Percentiles rank a stretch among this genome's conserved stretches.
Evolutionary conservation across 1,284 basidiomycete species (phyloP).

Genomic region (Cutaneotrichosporon sp.): DNA sequence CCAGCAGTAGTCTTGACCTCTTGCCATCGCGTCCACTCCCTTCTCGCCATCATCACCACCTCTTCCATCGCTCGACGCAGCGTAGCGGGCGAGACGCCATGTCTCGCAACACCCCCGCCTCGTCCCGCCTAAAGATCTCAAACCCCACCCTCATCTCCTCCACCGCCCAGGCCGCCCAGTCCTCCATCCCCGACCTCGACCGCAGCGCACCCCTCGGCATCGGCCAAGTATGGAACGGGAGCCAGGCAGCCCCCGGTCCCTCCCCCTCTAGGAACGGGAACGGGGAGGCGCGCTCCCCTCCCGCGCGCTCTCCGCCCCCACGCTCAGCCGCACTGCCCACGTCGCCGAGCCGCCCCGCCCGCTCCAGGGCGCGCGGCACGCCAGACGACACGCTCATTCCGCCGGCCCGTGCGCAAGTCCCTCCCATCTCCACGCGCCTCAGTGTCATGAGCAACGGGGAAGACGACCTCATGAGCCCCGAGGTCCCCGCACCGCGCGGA

Average conservation of each 20-base stretch:
- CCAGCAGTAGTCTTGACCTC: too few species aligned
- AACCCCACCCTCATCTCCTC: constrained; percentile 23
- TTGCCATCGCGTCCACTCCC: not conserved
- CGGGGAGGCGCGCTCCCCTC: not conserved
- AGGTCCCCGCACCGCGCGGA: constrained; percentile 15
- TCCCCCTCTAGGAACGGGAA: not conserved
- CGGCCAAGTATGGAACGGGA: constrained; percentile 6
- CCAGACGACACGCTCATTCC: constrained; percentile 1
- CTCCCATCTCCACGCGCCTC: constrained; percentile 3
- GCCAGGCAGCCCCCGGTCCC: not conserved
- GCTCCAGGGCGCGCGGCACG: constrained; percentile 10
- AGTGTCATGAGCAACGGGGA: constrained; percentile 11
- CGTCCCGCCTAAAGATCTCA: constrained; percentile 43
- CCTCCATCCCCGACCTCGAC: not conserved
- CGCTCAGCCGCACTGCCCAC: not conserved
- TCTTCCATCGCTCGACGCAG: not conserved
- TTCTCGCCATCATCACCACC: not conserved
- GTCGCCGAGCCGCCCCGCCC: constrained; percentile 6
- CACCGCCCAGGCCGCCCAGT: not conserved
- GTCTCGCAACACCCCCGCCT: constrained; percentile 28
- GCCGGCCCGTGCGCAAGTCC: not conserved
- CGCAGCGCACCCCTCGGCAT: not conserved
- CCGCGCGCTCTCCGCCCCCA: not conserved
- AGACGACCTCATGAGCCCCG: constrained; percentile 10
- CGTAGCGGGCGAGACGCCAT: constrained; percentile 15